Conservation (phyloP, 306 rosid genomes). For the Urtica urens region DNA sequence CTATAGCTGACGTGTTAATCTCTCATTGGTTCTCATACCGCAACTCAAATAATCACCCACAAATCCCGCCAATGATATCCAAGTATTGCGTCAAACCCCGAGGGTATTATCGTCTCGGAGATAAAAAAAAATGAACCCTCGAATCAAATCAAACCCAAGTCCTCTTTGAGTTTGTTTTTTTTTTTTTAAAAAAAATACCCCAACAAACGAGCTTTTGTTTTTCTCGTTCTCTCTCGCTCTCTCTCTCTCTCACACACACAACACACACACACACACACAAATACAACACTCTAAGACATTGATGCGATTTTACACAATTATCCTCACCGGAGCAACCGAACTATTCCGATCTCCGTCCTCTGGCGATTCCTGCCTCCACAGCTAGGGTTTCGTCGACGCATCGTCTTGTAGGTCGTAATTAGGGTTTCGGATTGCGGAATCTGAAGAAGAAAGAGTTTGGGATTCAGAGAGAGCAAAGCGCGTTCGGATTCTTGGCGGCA, state of each 20-base stretch:
- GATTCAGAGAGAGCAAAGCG: constrained; percentile 16
- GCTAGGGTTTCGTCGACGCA: constrained; percentile 31
- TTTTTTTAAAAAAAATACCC: constrained; percentile 23
- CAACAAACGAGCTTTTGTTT: not conserved
- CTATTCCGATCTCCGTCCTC: not conserved
- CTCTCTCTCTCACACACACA: constrained; percentile 25
- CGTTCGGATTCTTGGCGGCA: constrained; percentile 11
- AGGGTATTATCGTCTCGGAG: constrained; percentile 29
- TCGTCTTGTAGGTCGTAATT: constrained; percentile 11
- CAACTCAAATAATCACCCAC: too few species aligned
- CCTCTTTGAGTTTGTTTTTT: constrained; percentile 29
- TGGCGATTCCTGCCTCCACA: constrained; percentile 26
- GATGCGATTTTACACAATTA: constrained; percentile 32
- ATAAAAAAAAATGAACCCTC: constrained; percentile 8
- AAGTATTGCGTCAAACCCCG: too few species aligned
- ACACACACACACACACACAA: too few species aligned
- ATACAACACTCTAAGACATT: too few species aligned
- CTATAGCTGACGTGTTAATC: too few species aligned
- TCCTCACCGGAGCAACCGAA: constrained; percentile 28
- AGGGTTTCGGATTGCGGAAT: constrained; percentile 27
- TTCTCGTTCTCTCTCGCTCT: constrained; percentile 7
- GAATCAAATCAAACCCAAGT: constrained; percentile 8
- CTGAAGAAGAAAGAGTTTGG: not conserved
- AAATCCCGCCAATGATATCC: too few species aligned
- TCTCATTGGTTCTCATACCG: too few species aligned